Percentiles rank a stretch among this genome's conserved stretches.
These are phyloP conservation scores for Schwanniomyces vanrijiae DNA, from an alignment of 805 yeast genomes.

Conservation along the genomic window DNA sequence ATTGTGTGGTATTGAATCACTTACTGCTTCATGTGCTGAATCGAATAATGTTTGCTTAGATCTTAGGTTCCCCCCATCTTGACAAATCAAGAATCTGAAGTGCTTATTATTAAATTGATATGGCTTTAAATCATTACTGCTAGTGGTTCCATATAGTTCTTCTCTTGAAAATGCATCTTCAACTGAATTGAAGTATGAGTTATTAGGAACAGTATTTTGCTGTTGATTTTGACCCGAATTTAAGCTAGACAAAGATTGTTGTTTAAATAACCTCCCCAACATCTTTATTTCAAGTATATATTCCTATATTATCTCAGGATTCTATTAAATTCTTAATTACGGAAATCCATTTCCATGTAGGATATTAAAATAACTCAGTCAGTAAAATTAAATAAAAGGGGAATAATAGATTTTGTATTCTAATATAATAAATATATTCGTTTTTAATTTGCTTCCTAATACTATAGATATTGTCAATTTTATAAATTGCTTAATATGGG, in stretches of 20 bases:
- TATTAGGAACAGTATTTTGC: conserved; percentile 1
- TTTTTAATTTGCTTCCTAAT: too few species aligned
- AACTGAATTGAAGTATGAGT: conserved; percentile 22
- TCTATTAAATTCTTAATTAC: neutral
- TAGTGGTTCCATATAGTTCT: conserved; percentile 45
- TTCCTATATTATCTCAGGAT: neutral
- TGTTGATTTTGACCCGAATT: neutral
- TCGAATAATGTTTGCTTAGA: conserved; percentile 51
- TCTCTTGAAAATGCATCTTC: conserved; percentile 48
- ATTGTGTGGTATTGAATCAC: neutral
- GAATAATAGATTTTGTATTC: neutral
- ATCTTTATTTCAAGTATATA: conserved; percentile 11
- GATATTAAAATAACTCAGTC: neutral
- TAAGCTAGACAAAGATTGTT: conserved; percentile 9
- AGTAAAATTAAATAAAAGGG: neutral
- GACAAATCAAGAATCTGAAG: conserved; percentile 47
- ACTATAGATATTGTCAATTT: too few species aligned
- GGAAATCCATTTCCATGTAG: neutral
- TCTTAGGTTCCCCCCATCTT: conserved; percentile 50
- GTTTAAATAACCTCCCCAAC: conserved; percentile 40
- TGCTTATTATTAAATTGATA: conserved; percentile 24
- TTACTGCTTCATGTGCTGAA: conserved; percentile 19
- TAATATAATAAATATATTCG: neutral
- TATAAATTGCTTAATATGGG: too few species aligned
- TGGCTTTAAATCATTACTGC: conserved; percentile 25